Evolutionary conservation across 768 basidiomycete genomes (phyloP).

Genomic region (Tricholomella constricta): DNA sequence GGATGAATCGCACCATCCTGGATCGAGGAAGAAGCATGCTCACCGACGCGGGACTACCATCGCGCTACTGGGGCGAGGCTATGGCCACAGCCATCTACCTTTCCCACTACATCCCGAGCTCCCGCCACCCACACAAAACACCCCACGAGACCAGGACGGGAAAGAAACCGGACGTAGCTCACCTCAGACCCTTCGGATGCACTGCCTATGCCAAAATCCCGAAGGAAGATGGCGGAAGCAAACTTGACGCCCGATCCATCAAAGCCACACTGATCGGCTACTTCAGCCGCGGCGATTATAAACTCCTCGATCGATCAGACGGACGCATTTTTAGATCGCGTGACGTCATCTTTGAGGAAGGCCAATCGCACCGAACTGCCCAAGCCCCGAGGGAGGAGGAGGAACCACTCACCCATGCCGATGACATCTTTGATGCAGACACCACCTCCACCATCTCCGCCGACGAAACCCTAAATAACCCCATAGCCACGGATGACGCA

Average conservation of each 20-base stretch:
- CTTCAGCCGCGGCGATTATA: conserved; percentile 19
- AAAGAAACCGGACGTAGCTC: conserved; percentile 24
- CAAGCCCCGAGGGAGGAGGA: background rate
- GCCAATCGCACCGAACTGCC: conserved; percentile 8
- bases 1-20: conserved; percentile 25
- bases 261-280: conserved; percentile 26
- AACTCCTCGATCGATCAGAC: conserved; percentile 10
- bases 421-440: background rate
- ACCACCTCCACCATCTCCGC: background rate
- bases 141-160: conserved; percentile 20
- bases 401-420: background rate
- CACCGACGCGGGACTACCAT: conserved; percentile 19
- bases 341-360: conserved; percentile 30
- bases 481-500: too few species aligned
- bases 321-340: conserved; percentile 18
- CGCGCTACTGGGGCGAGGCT: background rate
- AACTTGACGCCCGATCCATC: conserved; percentile 10
- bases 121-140: conserved; percentile 10
- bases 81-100: conserved; percentile 12
- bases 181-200: conserved; percentile 21
- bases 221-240: background rate
- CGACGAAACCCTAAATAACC: background rate
- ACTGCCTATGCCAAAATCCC: background rate
- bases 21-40: conserved; percentile 25
- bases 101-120: background rate